Conservation (phyloP, 257 asterid species). For the Fraxinus quadrangulata region DNA sequence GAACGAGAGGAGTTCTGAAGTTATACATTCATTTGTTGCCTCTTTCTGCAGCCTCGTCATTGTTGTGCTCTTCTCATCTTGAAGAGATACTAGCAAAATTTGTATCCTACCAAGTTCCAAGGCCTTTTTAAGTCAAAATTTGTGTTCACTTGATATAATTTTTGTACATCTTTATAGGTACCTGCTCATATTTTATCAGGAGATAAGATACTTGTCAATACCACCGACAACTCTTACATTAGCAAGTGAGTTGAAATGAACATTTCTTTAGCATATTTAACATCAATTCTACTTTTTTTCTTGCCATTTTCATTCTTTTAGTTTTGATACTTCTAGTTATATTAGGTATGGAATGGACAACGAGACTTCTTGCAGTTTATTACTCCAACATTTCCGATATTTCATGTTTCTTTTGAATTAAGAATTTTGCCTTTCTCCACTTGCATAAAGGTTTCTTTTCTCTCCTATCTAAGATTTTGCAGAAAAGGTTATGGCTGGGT, state of each 20-base stretch:
- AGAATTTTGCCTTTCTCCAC: background rate
- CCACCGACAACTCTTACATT: constrained; percentile 56
- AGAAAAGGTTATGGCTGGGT: background rate
- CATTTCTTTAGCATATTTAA: constrained; percentile 11
- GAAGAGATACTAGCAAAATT: background rate
- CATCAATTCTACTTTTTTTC: background rate
- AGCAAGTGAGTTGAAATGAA: constrained; percentile 55
- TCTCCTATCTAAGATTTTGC: background rate
- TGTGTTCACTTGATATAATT: background rate
- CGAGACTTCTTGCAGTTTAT: background rate
- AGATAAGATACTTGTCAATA: constrained; percentile 61
- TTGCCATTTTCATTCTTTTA: background rate
- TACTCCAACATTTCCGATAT: background rate
- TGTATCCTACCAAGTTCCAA: background rate
- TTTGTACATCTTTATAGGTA: constrained; percentile 39
- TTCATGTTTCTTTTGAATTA: background rate
- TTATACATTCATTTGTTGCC: background rate
- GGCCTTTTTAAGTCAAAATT: background rate
- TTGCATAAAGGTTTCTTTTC: background rate
- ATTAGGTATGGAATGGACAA: background rate
- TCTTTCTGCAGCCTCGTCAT: background rate
- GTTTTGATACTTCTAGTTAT: background rate
- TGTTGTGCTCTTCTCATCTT: background rate
- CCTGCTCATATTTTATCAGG: constrained; percentile 76
- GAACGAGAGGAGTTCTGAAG: background rate